Percentiles rank a stretch among this genome's conserved stretches.
Evolutionary conservation across 106 monocot genomes (phyloP).

Genomic region (Apostasia ramifera): DNA sequence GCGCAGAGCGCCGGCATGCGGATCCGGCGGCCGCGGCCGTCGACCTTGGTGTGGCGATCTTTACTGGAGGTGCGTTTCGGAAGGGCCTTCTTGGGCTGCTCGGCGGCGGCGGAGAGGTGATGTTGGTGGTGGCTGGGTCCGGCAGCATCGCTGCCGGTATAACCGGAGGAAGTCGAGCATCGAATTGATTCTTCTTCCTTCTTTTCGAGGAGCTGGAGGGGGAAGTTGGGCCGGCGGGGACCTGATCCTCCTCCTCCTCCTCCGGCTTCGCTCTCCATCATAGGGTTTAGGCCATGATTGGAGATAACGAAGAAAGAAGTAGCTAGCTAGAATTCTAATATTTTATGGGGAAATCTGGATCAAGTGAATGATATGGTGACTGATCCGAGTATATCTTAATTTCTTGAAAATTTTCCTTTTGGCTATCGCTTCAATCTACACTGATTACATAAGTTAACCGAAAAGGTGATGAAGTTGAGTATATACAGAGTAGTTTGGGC

Average conservation of each 20-base stretch:
- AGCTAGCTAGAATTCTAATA: not conserved
- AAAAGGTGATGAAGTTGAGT: not conserved
- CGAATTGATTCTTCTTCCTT: slow-evolving; percentile 23
- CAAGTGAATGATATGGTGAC: not conserved
- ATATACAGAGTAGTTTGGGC: no score
- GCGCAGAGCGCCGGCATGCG: slow-evolving; percentile 84
- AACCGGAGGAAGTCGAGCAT: slow-evolving; percentile 22
- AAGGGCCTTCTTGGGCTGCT: slow-evolving; percentile 25
- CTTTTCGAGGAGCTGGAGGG: slow-evolving; percentile 70
- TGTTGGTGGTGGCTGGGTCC: not conserved
- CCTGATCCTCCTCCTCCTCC: slow-evolving; percentile 14
- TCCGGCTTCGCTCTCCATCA: slow-evolving; percentile 29
- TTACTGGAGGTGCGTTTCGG: slow-evolving; percentile 71
- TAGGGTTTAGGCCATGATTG: slow-evolving; percentile 15
- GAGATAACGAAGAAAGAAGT: not conserved
- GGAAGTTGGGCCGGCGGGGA: slow-evolving; percentile 49
- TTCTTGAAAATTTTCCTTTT: no score
- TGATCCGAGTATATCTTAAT: not conserved
- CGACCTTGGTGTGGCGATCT: slow-evolving; percentile 84
- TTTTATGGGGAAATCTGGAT: slow-evolving; percentile 1
- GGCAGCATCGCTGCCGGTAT: not conserved
- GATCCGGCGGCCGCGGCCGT: slow-evolving; percentile 74
- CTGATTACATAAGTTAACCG: no score
- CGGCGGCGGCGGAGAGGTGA: not conserved
- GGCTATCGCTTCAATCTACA: no score